Conservation (phyloP, 192 early-diverging fungal genomes). For the Coemansia sp. region DNA sequence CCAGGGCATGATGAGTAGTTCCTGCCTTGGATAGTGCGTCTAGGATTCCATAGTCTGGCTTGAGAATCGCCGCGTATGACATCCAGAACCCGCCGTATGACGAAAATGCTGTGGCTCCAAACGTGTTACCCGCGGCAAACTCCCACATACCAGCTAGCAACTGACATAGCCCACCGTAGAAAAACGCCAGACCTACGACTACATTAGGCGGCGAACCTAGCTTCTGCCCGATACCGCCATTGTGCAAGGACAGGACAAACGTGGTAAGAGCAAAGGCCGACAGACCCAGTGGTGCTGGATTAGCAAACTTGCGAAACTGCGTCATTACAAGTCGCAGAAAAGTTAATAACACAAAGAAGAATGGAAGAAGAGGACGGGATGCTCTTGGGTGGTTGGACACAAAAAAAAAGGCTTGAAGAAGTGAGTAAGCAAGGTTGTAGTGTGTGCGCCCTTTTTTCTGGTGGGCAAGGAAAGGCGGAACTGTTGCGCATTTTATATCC, state of each 20-base stretch:
- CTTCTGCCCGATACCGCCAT: slow-evolving; percentile 65
- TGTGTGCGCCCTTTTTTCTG: not conserved
- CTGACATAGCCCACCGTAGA: slow-evolving; percentile 78
- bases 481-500: slow-evolving; percentile 1
- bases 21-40: slow-evolving; percentile 40
- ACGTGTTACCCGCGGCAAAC: slow-evolving; percentile 76
- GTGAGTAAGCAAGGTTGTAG: not conserved
- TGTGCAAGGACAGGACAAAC: slow-evolving; percentile 73
- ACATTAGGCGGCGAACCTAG: slow-evolving; percentile 59
- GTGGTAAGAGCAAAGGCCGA: slow-evolving; percentile 59
- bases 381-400: not conserved
- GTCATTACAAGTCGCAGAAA: slow-evolving; percentile 17
- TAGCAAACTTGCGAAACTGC: slow-evolving; percentile 53
- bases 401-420: not conserved
- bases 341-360: not conserved
- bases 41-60: slow-evolving; percentile 61
- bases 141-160: slow-evolving; percentile 86
- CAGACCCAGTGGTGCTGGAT: slow-evolving; percentile 60
- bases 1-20: slow-evolving; percentile 54
- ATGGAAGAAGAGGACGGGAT: not conserved
- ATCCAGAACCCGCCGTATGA: slow-evolving; percentile 75
- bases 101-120: slow-evolving; percentile 81
- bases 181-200: slow-evolving; percentile 68
- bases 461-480: not conserved
- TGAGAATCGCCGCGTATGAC: slow-evolving; percentile 62